Evolutionary conservation across 495 filamentous ascomycete species (phyloP), one percentile per base, ranked within the genome.

Genomic region (Trichoderma orchidacearum): DNA sequence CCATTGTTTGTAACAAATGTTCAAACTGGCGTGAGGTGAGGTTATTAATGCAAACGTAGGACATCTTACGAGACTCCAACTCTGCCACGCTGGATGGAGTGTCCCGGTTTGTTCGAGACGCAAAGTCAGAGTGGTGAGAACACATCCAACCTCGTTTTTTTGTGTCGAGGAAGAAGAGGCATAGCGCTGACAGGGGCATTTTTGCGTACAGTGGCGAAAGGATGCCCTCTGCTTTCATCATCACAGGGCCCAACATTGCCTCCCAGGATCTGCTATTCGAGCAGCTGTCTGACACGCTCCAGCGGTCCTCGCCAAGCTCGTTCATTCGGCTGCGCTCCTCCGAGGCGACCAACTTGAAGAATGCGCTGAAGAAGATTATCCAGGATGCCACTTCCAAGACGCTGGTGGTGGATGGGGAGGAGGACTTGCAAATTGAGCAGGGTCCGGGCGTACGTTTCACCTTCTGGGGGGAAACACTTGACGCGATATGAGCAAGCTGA

Each of bases 191-290:
- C 4, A 17, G 74, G 72, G 53, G 74, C 66, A 45, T 65, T 71
- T 36, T 3, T 11, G 9, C 21, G 71, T 23, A 79, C 73, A 62
- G 30, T 21, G 58, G 60, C 15, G 61, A 57, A 9, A 75, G 71
- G 57, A 83, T 96, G 27, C 87, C 89, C 0, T 84, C 89, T 5
- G 90, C 80, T 13, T 81, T 96, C 56, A 81, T 98, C 36, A 82
- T 89, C 29, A 85, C 87, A 17, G 91, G 89, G 5, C 88, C 90
- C n/a, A 91, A 90, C 60, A 85, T 91, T 55, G 84, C 89, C 27
- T 86, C 85, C 12, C 85, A 92, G 56, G 77, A 76, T 15, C 72
- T 84, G 30, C 72, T 96, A 18, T 85, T 96, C 56, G 78, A 78
- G 62, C 86, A 81, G 71, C 76, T 86, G 54, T 79, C 71, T 56